phyloP scores from a whole-genome alignment of 1,139 yeast species.

The Casaregolazyma lundiana region DNA sequence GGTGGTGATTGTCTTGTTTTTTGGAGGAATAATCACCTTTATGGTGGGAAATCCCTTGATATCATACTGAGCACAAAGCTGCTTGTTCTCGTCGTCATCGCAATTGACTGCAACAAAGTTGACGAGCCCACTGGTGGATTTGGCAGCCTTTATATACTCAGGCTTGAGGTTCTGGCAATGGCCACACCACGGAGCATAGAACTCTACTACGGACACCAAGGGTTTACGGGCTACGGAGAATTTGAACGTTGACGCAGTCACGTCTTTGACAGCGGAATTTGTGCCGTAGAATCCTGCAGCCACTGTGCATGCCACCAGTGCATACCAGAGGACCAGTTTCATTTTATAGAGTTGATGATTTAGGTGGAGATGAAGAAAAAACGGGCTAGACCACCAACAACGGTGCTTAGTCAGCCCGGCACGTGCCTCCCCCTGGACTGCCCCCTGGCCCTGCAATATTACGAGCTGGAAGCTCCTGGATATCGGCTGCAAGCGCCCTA shows the following conservation, averaged over 20 bases:
- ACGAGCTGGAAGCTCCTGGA: no score
- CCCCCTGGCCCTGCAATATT: no score
- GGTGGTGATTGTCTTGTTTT: constrained; percentile 44
- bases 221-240: constrained; percentile 60
- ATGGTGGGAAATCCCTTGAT: constrained; percentile 80
- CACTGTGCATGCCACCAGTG: not conserved
- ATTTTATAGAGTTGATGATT: not conserved
- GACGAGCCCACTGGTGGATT: constrained; percentile 52
- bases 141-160: constrained; percentile 61
- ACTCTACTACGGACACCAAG: constrained; percentile 79
- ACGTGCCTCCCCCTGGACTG: no score
- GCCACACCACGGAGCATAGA: constrained; percentile 98
- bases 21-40: constrained; percentile 78
- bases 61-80: constrained; percentile 61
- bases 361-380: not conserved
- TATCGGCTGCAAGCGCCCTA: no score
- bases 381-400: not conserved
- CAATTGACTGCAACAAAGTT: constrained; percentile 87
- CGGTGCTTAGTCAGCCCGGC: not conserved
- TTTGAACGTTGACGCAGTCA: constrained; percentile 9
- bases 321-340: not conserved
- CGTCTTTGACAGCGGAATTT: constrained; percentile 11
- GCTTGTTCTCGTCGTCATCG: constrained; percentile 62
- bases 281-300: constrained; percentile 12
- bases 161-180: constrained; percentile 72